Evolutionary conservation across 257 asterid genomes (phyloP), one percentile per base, ranked within the genome.

Genomic region (Catharanthus roseus): DNA sequence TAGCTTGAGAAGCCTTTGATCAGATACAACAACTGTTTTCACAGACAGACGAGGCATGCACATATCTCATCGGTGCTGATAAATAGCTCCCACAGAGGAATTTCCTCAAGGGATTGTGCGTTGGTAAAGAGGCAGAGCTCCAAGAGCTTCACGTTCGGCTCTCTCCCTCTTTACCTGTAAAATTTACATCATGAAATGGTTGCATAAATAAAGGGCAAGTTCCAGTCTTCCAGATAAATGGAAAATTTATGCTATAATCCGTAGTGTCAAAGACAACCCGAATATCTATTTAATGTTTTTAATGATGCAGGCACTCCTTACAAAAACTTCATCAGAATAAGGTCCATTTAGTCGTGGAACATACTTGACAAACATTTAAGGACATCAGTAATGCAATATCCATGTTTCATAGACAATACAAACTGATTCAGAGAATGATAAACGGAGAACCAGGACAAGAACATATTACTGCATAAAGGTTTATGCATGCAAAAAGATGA

Each of bases 91-190:
- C 2, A 34, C 47, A 57, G 42, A 65, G 23, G 41, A 36, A 63
- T 54, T 49, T 75, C 67, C 74, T 92, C 70, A 93, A 19, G 99
- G 97, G 76, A 93, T 31, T 55, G 93, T 78, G 47, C 99, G 96
- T 85, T 93, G 96, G 73, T 91, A 91, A 74, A 93, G 97, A 45
- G 99, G 97, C 82, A 82, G 81, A n/a, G 86, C 99, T 65, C 97
- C 97, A n/a, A 91, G 86, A 36, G 95, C 92, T 83, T 86, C 88
- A 18, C 97, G 96, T 80, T 93, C 99, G 44, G 97, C 97, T 1
- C 72, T 81, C 88, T 93, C 99, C 72, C 84, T 86, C 82, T 93
- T 89, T 62, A 93, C 90, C 99, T 93, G 89, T 65, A 78, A 29
- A 56, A 36, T 0, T 12, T 23, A 3, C 5, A 0, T 57, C 36